Evolutionary conservation across 2,329 filamentous ascomycete genomes (phyloP), one percentile per base, ranked within the genome.

Genomic region (Sclerotinia subarctica): DNA sequence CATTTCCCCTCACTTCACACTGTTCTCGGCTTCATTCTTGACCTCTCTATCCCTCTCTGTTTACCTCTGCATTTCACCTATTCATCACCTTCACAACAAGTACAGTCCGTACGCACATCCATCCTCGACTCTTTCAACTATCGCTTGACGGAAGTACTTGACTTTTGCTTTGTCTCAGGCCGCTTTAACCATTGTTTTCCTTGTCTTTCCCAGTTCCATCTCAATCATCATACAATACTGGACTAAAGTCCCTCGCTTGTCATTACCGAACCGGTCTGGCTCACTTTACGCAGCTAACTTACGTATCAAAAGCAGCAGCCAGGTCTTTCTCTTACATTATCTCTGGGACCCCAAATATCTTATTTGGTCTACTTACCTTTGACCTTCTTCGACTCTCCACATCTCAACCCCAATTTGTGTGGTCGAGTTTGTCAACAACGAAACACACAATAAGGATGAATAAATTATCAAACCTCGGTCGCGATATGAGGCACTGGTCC

Each of bases 401-500:
- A 51, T 19, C 59, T 52, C 59, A 51, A 38, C 26, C 59, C 49
- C n/a, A 53, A 46, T 53, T 53, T 63, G 57, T 51, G 51, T 63
- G 65, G 65, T 63, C 49, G 42, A 67, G 57, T 66, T 47, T 47
- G 53, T 63, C 57, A 44, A 54, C 38, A 62, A 53, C 35, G 21
- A 67, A 53, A 47, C 29, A 63, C 49, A 66, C 47, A 67, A 67
- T 13, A 84, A 88, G 76, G 77, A 90, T 90, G 87, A 89, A 90
- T 82, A 90, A 89, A 81, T 80, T 90, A 80, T 85, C 86, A 79
- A 88, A 88, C 77, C 89, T 90, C 86, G 86, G 87, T 82, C 57
- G 65, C 79, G 88, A 88, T 77, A 89, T 90, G 87, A 86, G 87
- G 83, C 86, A 89, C 82, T 90, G 87, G 87, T 85, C 86, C 21